phyloP scores from a whole-genome alignment of 768 basidiomycete genomes.

The Daedaleopsis sinensis region DNA sequence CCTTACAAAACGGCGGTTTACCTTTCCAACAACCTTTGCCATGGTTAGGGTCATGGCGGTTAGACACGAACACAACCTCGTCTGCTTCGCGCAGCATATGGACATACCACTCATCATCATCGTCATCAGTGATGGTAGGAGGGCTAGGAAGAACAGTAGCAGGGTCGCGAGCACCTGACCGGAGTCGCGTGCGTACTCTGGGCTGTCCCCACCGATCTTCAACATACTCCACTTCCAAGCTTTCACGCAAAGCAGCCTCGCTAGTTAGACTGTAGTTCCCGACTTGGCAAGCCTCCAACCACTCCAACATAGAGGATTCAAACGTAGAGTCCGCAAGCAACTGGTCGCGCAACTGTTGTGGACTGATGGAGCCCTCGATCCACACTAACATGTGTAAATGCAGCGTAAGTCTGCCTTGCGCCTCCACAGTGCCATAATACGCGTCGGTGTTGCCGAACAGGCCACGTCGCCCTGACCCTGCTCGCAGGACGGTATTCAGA shows the following conservation, averaged over 20 bases:
- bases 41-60: not conserved
- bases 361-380: slow-evolving; percentile 19
- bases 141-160: slow-evolving; percentile 29
- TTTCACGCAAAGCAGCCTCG: too few species aligned
- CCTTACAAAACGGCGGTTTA: not conserved
- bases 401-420: slow-evolving; percentile 13
- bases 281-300: too few species aligned
- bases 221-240: too few species aligned
- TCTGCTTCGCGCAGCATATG: slow-evolving; percentile 14
- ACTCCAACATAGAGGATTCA: too few species aligned
- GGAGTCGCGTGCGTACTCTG: too few species aligned
- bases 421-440: slow-evolving; percentile 22
- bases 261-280: too few species aligned
- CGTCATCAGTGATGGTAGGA: slow-evolving; percentile 33
- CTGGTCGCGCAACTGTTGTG: slow-evolving; percentile 37
- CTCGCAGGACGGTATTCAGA: too few species aligned
- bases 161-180: too few species aligned
- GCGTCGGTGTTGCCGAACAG: too few species aligned
- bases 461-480: too few species aligned
- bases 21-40: not conserved
- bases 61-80: not conserved
- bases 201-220: too few species aligned
- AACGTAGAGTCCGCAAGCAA: slow-evolving; percentile 15
- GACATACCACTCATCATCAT: slow-evolving; percentile 33
- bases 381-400: slow-evolving; percentile 22